A percentile compares a stretch with the other conserved stretches of the same genome.
These are phyloP conservation scores for Leishmania tarentolae DNA, from an alignment of 208 protist species.

Conservation along the genomic window DNA sequence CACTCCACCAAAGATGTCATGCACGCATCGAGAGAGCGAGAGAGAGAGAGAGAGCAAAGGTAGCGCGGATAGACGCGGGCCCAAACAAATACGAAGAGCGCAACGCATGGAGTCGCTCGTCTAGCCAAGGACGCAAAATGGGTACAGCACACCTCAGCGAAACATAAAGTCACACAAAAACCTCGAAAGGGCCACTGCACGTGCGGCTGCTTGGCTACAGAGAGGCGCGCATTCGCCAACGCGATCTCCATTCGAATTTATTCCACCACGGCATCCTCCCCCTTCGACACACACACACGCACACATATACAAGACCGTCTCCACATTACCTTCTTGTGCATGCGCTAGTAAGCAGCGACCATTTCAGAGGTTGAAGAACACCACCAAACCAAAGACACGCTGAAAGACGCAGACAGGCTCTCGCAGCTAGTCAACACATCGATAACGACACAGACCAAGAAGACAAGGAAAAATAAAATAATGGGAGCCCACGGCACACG, in stretches of 20 bases:
- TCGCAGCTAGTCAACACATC: background rate
- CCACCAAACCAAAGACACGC: background rate
- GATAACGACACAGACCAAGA: background rate
- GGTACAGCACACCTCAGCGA: background rate
- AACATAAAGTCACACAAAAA: background rate
- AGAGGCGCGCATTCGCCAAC: background rate
- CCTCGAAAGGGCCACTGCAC: background rate
- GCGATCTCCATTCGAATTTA: background rate
- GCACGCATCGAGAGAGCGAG: background rate
- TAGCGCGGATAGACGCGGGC: no score
- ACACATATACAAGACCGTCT: background rate
- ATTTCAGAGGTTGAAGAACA: background rate
- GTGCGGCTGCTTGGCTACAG: background rate
- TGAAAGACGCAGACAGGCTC: background rate
- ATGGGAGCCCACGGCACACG: background rate
- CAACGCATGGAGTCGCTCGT: background rate
- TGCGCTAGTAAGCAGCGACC: background rate
- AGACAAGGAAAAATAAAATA: background rate
- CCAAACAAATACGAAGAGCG: constrained; percentile 19
- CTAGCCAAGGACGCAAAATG: background rate
- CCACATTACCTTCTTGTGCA: background rate
- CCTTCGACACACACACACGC: background rate
- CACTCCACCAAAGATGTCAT: background rate
- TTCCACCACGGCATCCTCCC: background rate
- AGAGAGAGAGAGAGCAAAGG: constrained; percentile 6